Base-by-base conservation (phyloP, 192 early-diverging fungal genomes). In the Coemansia sp. region DNA sequence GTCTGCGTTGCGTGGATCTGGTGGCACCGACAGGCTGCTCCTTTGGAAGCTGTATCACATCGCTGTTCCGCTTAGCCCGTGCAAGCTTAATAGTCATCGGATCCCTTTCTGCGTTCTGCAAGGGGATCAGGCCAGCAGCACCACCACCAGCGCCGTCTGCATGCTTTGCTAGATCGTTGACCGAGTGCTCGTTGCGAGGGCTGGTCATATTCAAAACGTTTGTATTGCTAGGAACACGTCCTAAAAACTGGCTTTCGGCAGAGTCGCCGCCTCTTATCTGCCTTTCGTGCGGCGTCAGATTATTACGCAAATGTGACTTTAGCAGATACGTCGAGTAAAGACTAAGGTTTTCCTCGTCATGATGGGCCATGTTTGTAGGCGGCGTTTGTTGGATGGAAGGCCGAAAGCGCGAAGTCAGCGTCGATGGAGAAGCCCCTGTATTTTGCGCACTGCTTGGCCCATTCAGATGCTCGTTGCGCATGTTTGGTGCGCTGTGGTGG, bases 221-320 rank as follows among this genome's bases (percentile, higher is more conserved):
- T 29, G 7, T 12, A 54, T 20, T 7, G 6, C 16, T 7, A 54
- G 51, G 12, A 5, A 5, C 7, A 22, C 22, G 51, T 22, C 51
- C 28, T 7, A 30, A 7, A 30, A 54, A 54, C 51, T 30, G 51
- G 4, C 51, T 49, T 69, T 63, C 7, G 63, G 60, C 5, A 49
- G 38, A 55, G 61, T 64, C 57, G 12, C 34, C 52, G 17, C 67
- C 68, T 22, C 40, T 63, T 1, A 33, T 16, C 5, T 56, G 56
- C 12, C 42, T 45, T 45, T 48, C 49, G 11, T 63, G 45, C 54
- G 67, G 52, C 29, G 68, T 64, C 11, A 68, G 28, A 55, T 82
- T 76, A 61, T 76, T 82, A 36, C 80, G 74, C 56, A 82, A 50
- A 29, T 82, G 80, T 20, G 80, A 82, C 40, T 82, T 82, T 40